Base-by-base conservation (phyloP, 2,329 filamentous ascomycete genomes). In the Curvularia hawaiiensis region DNA sequence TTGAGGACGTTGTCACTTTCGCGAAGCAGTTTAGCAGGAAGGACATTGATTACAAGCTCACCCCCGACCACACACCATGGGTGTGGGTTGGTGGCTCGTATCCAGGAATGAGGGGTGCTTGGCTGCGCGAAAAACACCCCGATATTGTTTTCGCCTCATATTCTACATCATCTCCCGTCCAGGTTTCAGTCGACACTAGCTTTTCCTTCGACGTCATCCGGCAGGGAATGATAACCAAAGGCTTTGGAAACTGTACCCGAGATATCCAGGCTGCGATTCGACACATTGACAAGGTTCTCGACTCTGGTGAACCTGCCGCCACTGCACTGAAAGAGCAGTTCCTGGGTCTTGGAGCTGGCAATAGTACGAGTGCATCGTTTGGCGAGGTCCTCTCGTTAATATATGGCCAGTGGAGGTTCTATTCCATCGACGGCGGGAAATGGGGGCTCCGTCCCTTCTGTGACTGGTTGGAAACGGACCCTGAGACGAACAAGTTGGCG, bases 191-290 rank as follows among this genome's bases (percentile, higher is more conserved):
- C n/a, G 76, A 84, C 56, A 82, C 83, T 78, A 78, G 77, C n/a
- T 69, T 77, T 22, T 84, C 83, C 64, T 84, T 76, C 51, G 81
- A 84, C 22, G 79, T 82, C 38, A 67, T 84, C 2, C 80, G 80
- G 61, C 76, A 74, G 11, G 80, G 79, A 3, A 75, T 84, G 71
- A 74, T 78, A 4, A 61, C 56, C 2, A 69, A 75, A 40, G 77
- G 77, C 16, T 78, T 70, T 26, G 72, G 72, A 3, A 83, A 83
- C 65, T 85, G 83, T 68, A 78, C 80, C 12, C 72, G 74, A 12
- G 82, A 84, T 56, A 75, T 83, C 49, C 75, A 81, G 16, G 79
- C 80, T 5, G 81, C 80, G 3, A 72, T 83, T 38, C 59, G 70
- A 26, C 82, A 82, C 60, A 81, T 85, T 44, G 83, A 85, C 61